These are phyloP conservation scores for Dalechampia spathulata DNA, from an alignment of 441 rosid genomes.

Conservation along the genomic window DNA sequence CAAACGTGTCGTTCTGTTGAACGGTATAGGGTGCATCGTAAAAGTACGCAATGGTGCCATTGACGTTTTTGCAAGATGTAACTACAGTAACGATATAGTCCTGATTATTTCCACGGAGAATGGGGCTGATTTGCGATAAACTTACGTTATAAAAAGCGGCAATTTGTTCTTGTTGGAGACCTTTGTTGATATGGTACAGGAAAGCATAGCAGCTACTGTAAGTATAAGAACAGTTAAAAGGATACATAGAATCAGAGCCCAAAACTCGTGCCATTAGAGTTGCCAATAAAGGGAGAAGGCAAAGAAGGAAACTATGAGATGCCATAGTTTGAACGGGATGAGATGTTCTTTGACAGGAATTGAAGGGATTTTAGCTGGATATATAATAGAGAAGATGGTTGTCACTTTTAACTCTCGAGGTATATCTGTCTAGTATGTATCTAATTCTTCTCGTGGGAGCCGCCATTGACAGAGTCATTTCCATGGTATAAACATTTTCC, in stretches of 20 bases:
- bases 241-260: conserved; percentile 13
- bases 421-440: not conserved
- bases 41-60: conserved; percentile 35
- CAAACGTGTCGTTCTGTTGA: conserved; percentile 23
- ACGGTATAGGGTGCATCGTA: conserved; percentile 29
- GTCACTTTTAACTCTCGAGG: not conserved
- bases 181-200: conserved; percentile 33
- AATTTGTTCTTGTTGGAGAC: conserved; percentile 17
- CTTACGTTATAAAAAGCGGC: conserved; percentile 34
- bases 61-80: conserved; percentile 34
- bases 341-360: too few relatives aligned
- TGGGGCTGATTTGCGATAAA: conserved; percentile 19
- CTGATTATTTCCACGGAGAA: conserved; percentile 13
- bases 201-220: conserved; percentile 28
- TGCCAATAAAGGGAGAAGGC: conserved; percentile 18
- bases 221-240: conserved; percentile 26
- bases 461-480: not conserved
- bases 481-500: not conserved
- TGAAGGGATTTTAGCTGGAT: not conserved
- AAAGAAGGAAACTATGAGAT: conserved; percentile 11
- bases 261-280: conserved; percentile 10
- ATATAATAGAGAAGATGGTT: not conserved
- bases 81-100: conserved; percentile 41
- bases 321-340: conserved; percentile 24
- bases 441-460: not conserved